phyloP scores from a whole-genome alignment of 495 filamentous ascomycete species.

The Talaromyces wortmannii region DNA sequence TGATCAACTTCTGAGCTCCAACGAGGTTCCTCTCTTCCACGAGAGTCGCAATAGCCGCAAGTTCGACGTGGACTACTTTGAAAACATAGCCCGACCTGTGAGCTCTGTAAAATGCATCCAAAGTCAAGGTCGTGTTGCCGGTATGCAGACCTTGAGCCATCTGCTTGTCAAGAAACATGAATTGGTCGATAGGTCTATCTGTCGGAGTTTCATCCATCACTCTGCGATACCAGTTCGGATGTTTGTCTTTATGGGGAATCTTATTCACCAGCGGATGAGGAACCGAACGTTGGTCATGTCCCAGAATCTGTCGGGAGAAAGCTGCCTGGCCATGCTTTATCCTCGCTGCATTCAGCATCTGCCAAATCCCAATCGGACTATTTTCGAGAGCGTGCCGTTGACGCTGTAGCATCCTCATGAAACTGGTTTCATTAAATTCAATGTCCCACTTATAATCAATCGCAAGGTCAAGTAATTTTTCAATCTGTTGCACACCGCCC shows the following conservation, averaged over 20 bases:
- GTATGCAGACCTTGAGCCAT: constrained; percentile 31
- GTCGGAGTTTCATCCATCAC: constrained; percentile 19
- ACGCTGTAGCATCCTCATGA: constrained; percentile 18
- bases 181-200: constrained; percentile 21
- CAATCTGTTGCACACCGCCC: constrained; percentile 23
- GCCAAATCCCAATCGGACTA: constrained; percentile 33
- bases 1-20: constrained; percentile 23
- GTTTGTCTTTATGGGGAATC: constrained; percentile 9
- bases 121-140: constrained; percentile 22
- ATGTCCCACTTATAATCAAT: constrained; percentile 25
- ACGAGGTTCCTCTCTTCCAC: constrained; percentile 20
- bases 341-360: constrained; percentile 36
- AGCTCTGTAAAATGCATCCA: constrained; percentile 20
- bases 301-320: constrained; percentile 29
- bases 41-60: constrained; percentile 30
- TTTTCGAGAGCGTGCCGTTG: constrained; percentile 25
- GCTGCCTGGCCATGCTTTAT: constrained; percentile 21
- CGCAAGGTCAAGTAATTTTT: constrained; percentile 19
- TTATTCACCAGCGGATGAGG: constrained; percentile 13
- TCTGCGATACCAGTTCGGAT: constrained; percentile 18
- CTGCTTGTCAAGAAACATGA: constrained; percentile 25
- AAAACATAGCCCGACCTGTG: constrained; percentile 17
- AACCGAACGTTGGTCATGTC: constrained; percentile 21
- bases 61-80: constrained; percentile 25
- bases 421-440: constrained; percentile 17